Evolutionary conservation across 1,139 yeast species (phyloP).

Genomic region (Hansenula sp.): DNA sequence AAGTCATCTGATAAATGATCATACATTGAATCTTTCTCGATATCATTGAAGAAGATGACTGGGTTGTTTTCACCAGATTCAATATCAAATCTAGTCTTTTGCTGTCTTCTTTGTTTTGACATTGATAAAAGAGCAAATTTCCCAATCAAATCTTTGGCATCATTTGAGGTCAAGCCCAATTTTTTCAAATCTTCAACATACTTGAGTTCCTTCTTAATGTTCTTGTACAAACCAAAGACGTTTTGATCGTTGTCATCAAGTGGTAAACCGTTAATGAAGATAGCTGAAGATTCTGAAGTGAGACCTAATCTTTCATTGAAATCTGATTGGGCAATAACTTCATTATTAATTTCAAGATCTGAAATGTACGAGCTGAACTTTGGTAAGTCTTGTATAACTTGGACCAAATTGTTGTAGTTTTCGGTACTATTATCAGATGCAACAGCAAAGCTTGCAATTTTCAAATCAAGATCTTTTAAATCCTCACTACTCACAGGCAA

Average conservation of each 20-base stretch:
- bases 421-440: slow-evolving; percentile 25
- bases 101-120: slow-evolving; percentile 31
- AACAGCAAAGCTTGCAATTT: slow-evolving; percentile 39
- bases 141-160: slow-evolving; percentile 36
- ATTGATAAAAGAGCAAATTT: slow-evolving; percentile 43
- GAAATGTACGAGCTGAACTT: slow-evolving; percentile 31
- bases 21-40: slow-evolving; percentile 61
- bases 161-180: slow-evolving; percentile 34
- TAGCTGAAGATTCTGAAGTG: slow-evolving; percentile 31
- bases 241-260: slow-evolving; percentile 38
- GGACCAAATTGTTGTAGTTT: slow-evolving; percentile 32
- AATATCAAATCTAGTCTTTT: slow-evolving; percentile 31
- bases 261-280: slow-evolving; percentile 62
- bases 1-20: slow-evolving; percentile 40
- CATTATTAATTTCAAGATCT: slow-evolving; percentile 10
- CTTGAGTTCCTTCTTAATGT: slow-evolving; percentile 33
- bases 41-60: slow-evolving; percentile 72
- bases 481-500: slow-evolving; percentile 27
- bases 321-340: slow-evolving; percentile 20
- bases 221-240: slow-evolving; percentile 30
- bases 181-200: slow-evolving; percentile 27
- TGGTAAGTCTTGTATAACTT: slow-evolving; percentile 47
- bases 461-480: slow-evolving; percentile 37
- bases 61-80: slow-evolving; percentile 30
- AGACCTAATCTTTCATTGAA: slow-evolving; percentile 25